Evolutionary conservation across 108 stramenopile species (phyloP), one percentile per base, ranked within the genome.

Genomic region (Halocafeteria seosinensis): DNA sequence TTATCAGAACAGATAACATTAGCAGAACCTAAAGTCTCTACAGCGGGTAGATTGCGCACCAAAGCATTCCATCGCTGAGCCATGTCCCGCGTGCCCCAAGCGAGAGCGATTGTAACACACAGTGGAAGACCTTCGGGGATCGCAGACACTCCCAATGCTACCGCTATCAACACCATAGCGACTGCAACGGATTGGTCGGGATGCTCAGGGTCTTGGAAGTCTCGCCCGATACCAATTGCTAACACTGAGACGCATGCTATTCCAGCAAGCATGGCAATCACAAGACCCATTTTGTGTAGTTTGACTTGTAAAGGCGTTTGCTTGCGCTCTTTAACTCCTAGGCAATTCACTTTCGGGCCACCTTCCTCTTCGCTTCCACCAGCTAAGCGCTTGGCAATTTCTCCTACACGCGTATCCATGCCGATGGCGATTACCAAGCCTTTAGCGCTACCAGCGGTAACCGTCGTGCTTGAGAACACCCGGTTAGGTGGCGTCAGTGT

Each of bases 111-210:
- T 11, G 93, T 98, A 57, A 95, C 92, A 27, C 92, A 92, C 17
- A 92, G 88, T 0, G 96, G 96, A 23, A 98, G 76, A 11, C 96
- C 96, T 74, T 98, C 96, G 8, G 96, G 96, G 65, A 98, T 89
- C 13, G 96, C 96, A 0, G 92, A 92, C 30, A 98, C 96, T 21
- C 91, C 93, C 63, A 98, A 78, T 24, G 93, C 91, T 6, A 98
- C 96, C 28, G 93, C 87, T 8, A 95, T 88, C 70, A 93, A 92
- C 69, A 94, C 91, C 74, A 92, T 87, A 66, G 95, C 86, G n/a
- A 97, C 64, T 24, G 86, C 83, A 23, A 84, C 87, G 67, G 88
- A 80, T 67, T 83, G 62, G 62, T 35, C 62, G 57, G 63, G n/a
- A 29, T 67, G 71, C 26, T 74, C 60, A 51, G 68, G 72, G 38